Percentiles rank a stretch among this genome's conserved stretches.
phyloP scores from a whole-genome alignment of 1,284 basidiomycete species.

The Ganoderma leucocontextum region DNA sequence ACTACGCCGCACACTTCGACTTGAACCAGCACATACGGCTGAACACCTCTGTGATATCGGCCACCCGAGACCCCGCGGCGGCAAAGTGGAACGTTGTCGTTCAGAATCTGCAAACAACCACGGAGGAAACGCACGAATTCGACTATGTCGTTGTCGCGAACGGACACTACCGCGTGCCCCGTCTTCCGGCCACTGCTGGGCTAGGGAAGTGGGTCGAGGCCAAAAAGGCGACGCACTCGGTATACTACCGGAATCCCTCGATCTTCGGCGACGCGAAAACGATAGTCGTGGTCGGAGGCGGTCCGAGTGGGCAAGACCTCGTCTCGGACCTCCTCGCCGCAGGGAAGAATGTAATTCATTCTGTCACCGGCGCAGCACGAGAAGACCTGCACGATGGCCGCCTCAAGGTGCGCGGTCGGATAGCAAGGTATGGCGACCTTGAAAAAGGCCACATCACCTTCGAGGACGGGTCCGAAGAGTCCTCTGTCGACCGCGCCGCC shows the following conservation, averaged over 20 bases:
- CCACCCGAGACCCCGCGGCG: slow-evolving; percentile 46
- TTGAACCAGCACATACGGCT: slow-evolving; percentile 65
- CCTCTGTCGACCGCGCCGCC: slow-evolving; percentile 65
- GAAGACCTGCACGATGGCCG: slow-evolving; percentile 44
- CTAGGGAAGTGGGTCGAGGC: slow-evolving; percentile 61
- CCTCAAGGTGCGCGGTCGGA: slow-evolving; percentile 54
- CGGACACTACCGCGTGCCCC: slow-evolving; percentile 74
- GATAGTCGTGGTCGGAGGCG: slow-evolving; percentile 74
- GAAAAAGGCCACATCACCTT: slow-evolving; percentile 60
- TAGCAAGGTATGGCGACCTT: slow-evolving; percentile 50
- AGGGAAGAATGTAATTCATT: slow-evolving; percentile 61
- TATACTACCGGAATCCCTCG: slow-evolving; percentile 69
- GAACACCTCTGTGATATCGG: slow-evolving; percentile 55
- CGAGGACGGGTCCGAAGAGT: slow-evolving; percentile 63
- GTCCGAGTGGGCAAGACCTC: slow-evolving; percentile 76
- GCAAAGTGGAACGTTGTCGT: slow-evolving; percentile 56
- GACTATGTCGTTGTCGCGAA: slow-evolving; percentile 76
- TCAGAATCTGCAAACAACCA: background rate
- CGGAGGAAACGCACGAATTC: slow-evolving; percentile 49
- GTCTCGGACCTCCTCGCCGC: slow-evolving; percentile 58
- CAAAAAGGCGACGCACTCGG: slow-evolving; percentile 65
- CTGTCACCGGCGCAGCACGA: slow-evolving; percentile 49
- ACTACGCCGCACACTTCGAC: slow-evolving; percentile 64
- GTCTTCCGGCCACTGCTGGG: slow-evolving; percentile 66
- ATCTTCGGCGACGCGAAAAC: slow-evolving; percentile 49